A percentile compares a stretch with the other conserved stretches of the same genome.
Conservation (phyloP, 2,329 filamentous ascomycete genomes). For the Pyrenophora seminiperda region DNA sequence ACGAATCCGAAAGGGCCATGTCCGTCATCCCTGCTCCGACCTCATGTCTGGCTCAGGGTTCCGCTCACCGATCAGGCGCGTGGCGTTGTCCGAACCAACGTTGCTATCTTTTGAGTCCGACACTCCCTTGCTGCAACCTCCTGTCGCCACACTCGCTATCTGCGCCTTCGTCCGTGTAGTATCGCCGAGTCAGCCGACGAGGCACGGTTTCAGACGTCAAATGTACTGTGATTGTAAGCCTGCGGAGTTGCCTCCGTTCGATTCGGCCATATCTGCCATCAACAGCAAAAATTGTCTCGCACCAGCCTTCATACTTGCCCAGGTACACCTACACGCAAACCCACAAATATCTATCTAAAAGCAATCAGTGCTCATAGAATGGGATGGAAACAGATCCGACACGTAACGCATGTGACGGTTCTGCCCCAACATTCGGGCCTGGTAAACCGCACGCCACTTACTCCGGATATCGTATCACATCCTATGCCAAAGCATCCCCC, state of each 20-base stretch:
- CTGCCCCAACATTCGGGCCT: neutral
- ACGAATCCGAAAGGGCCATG: neutral
- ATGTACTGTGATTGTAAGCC: neutral
- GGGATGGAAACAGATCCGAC: neutral
- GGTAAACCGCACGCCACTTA: neutral
- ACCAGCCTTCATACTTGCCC: no score
- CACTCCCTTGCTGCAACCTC: conserved; percentile 2
- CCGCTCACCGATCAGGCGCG: conserved; percentile 19
- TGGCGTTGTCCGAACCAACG: neutral
- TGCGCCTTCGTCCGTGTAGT: conserved; percentile 3
- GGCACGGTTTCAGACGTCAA: neutral
- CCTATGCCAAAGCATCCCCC: neutral
- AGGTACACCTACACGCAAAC: no score
- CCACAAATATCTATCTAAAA: no score
- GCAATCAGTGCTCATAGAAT: neutral
- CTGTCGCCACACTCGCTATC: conserved; percentile 3
- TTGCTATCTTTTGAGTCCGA: conserved; percentile 3
- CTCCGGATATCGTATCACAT: neutral
- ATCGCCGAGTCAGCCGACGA: neutral
- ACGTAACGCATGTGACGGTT: neutral
- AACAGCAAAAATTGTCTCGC: no score
- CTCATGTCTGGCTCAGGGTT: conserved; percentile 9
- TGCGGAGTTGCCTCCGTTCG: neutral
- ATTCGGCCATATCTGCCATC: no score
- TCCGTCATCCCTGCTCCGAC: conserved; percentile 4